Evolutionary conservation across 306 rosid genomes (phyloP), one percentile per base, ranked within the genome.

Genomic region (Cucumis hystrix): DNA sequence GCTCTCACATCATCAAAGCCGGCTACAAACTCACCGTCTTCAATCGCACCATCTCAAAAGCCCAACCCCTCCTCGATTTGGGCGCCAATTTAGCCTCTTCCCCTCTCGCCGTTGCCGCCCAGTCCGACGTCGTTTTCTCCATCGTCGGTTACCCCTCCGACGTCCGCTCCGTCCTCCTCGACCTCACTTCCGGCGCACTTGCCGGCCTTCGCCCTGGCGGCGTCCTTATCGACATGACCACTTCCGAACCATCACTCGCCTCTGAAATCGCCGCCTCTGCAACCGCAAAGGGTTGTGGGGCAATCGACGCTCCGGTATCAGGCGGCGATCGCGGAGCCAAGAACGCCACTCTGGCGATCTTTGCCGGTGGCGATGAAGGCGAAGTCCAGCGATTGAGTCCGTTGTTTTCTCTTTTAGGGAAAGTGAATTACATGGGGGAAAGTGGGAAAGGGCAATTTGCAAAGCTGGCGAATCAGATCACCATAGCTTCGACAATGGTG

Each of bases 101-200:
- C 66, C 96, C 98, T 4, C 81, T 47, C 49, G 88, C 81, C 58
- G 83, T 93, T 65, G 97, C 98, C 13, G 60, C 96, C 74, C 84
- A 79, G 77, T 91, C 98, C 41, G 96, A 91, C 79, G 88, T 93
- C 75, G 96, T 93, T 63, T 91, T 93, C 88, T 64, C 98, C 60
- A 93, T 93, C 86, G 96, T 93, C 47, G 94, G 98, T 61, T 93
- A 84, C 83, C 98, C 98, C 62, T 89, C 98, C 69, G 98, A 93
- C 62, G 98, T 93, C 65, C 92, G 96, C 73, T 86, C 96, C 52
- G 97, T 91, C 68, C 90, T 90, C 45, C 87, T 94, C 16, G 89
- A 91, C 67, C 87, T 92, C 21, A 8, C 49, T 80, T 51, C 92
- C 65, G 96, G 97, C 28, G 94, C 96, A 4, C 98, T 94, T 79